Evolutionary conservation across 2,329 filamentous ascomycete species (phyloP), one percentile per base, ranked within the genome.

Genomic region (Talaromyces verruculosus): DNA sequence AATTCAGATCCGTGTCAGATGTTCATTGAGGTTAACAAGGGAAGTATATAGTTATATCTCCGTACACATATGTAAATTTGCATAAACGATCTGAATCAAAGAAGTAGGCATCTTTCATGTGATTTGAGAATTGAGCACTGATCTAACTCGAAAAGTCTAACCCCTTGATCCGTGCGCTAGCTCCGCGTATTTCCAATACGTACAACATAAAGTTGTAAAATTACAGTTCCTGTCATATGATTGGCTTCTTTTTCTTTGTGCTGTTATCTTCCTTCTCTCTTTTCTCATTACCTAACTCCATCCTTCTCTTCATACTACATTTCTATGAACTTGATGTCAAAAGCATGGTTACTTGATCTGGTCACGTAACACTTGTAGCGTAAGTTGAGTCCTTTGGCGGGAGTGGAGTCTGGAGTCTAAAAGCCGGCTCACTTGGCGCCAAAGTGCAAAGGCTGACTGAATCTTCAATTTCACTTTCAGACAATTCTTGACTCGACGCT

Each of bases 71-170:
- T 53, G 49, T 53, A 33, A 33, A n/a, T 53, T 53, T 53, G 49
- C 28, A 53, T 53, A 11, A 30, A 53, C 28, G 3, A 30, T 53
- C 47, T 51, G 47, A 51, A 51, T 51, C 22, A 51, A 1, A 7
- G 8, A 35, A 17, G 53, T 39, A 8, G 19, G 6, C 8, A 19
- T 37, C n/a, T 17, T 25, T 57, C n/a, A 25, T 39, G 19, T 57
- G 53, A 57, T 57, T 59, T 30, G 57, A 60, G 35, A 39, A 1
- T 39, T 39, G 30, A 58, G 49, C 33, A 58, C 55, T 41, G 55
- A 39, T 41, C 57, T 60, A 60, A 60, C 57, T 45, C 57, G 22
- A 60, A 45, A 45, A 33, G 57, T 43, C 15, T 60, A 45, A 45
- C 57, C 57, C 57, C 57, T 45, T 60, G 39, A 33, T 43, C 39